phyloP scores from a whole-genome alignment of 108 stramenopile genomes.

The Fistulifera pelliculosa region DNA sequence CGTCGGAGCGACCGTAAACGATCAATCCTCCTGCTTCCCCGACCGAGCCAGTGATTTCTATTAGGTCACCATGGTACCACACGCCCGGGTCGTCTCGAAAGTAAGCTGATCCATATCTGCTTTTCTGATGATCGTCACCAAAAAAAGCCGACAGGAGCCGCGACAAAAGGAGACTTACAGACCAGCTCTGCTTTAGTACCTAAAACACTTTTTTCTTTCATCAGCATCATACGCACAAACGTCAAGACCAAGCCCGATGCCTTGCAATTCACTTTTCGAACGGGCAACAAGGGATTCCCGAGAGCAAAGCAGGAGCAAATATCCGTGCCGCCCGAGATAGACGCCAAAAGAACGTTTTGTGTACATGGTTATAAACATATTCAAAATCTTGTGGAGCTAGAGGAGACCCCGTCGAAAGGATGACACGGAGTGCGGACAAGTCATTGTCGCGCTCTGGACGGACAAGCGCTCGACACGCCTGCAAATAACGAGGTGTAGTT shows the following conservation, averaged over 20 bases:
- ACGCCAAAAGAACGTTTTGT: conserved; percentile 31
- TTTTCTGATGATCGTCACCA: conserved; percentile 21
- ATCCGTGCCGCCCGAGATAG: conserved; percentile 27
- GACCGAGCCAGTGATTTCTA: conserved; percentile 27
- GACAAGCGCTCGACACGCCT: conserved; percentile 22
- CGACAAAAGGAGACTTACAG: conserved; percentile 20
- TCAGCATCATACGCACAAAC: conserved; percentile 22
- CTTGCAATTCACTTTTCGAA: conserved; percentile 19
- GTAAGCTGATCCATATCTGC: conserved; percentile 26
- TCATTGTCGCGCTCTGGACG: conserved; percentile 17
- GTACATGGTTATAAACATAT: conserved; percentile 25
- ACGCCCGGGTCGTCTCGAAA: conserved; percentile 15
- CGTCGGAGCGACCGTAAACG: conserved; percentile 14
- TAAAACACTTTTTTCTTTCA: conserved; percentile 1
- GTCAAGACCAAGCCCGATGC: conserved; percentile 22
- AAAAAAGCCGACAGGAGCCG: conserved; percentile 24
- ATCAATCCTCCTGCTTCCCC: conserved; percentile 23
- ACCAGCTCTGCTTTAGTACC: conserved; percentile 28
- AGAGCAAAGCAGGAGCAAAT: conserved; percentile 28
- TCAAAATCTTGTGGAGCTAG: conserved; percentile 24
- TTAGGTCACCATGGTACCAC: conserved; percentile 29
- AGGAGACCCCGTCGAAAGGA: conserved; percentile 28
- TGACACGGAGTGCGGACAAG: conserved; percentile 14
- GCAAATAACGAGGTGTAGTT: conserved; percentile 25
- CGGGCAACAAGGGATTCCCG: conserved; percentile 22